Percentiles rank a stretch among this genome's conserved stretches.
Conservation (phyloP, 306 rosid species). For the Argentina anserina region DNA sequence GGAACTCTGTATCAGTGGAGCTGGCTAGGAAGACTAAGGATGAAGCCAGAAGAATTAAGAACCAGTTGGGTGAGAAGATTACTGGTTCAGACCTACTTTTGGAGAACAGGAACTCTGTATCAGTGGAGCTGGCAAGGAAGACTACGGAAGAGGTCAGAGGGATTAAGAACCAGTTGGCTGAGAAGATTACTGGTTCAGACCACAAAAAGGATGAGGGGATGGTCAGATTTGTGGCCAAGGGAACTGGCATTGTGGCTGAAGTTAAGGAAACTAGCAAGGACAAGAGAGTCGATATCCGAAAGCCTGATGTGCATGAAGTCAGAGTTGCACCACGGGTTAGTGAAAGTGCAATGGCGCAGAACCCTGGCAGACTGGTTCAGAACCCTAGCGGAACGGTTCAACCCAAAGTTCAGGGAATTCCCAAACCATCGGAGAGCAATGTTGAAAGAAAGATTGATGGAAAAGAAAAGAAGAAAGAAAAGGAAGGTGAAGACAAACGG, state of each 20-base stretch:
- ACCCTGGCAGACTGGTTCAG: slow-evolving; percentile 34
- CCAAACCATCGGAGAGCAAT: slow-evolving; percentile 40
- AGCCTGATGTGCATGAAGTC: slow-evolving; percentile 46
- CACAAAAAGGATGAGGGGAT: slow-evolving; percentile 56
- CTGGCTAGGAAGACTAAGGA: slow-evolving; percentile 61
- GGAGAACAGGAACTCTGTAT: slow-evolving; percentile 38
- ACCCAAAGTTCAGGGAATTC: slow-evolving; percentile 46
- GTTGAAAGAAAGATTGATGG: slow-evolving; percentile 35
- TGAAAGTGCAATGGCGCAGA: slow-evolving; percentile 47
- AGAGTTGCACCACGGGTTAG: slow-evolving; percentile 28
- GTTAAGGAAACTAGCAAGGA: slow-evolving; percentile 47
- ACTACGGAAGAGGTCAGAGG: slow-evolving; percentile 50
- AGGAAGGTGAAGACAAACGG: slow-evolving; percentile 54
- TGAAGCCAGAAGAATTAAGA: slow-evolving; percentile 4
- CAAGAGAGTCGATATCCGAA: slow-evolving; percentile 44
- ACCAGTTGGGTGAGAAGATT: too few species aligned
- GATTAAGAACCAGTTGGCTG: slow-evolving; percentile 43
- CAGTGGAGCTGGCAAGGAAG: slow-evolving; percentile 62
- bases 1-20: slow-evolving; percentile 54
- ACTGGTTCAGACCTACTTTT: too few species aligned
- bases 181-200: slow-evolving; percentile 37
- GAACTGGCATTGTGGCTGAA: slow-evolving; percentile 32
- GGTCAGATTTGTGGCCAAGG: slow-evolving; percentile 53
- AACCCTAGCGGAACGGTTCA: slow-evolving; percentile 39
- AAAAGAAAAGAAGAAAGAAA: slow-evolving; percentile 46